Percentiles rank a stretch among this genome's conserved stretches.
Evolutionary conservation across 371 early-diverging fungal species (phyloP).

Genomic region (Synchytrium microbalum): DNA sequence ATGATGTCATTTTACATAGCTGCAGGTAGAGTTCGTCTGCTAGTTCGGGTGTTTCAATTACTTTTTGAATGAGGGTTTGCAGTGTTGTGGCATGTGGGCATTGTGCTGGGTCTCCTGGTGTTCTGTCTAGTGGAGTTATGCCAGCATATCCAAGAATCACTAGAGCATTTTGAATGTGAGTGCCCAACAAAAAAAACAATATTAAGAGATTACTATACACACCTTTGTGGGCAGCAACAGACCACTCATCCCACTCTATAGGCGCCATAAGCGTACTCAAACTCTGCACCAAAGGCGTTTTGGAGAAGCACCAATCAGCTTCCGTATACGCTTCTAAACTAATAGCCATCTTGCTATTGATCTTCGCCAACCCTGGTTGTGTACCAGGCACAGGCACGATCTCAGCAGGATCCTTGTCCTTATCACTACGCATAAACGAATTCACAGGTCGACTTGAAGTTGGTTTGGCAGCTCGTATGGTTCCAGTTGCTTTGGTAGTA

Average conservation of each 20-base stretch:
- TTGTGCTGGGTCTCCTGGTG: slow-evolving; percentile 8
- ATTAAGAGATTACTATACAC: not conserved
- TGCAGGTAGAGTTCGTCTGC: slow-evolving; percentile 40
- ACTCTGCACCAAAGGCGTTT: not conserved
- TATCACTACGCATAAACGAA: too few species aligned
- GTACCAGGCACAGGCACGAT: not conserved
- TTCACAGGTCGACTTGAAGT: not conserved
- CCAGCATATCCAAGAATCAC: slow-evolving; percentile 15
- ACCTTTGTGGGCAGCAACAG: not conserved
- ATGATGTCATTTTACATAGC: slow-evolving; percentile 35
- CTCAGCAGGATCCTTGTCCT: too few species aligned
- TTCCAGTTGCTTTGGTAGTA: not conserved
- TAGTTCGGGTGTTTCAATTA: slow-evolving; percentile 23
- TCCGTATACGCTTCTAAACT: slow-evolving; percentile 15
- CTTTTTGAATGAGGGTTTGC: slow-evolving; percentile 22
- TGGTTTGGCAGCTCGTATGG: not conserved
- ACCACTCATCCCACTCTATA: slow-evolving; percentile 3
- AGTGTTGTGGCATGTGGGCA: slow-evolving; percentile 9
- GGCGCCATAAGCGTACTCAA: not conserved
- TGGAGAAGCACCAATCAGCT: slow-evolving; percentile 31
- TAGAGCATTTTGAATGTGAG: slow-evolving; percentile 3
- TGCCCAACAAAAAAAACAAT: not conserved
- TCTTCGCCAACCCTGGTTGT: not conserved
- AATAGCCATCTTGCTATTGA: not conserved
- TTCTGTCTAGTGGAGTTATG: slow-evolving; percentile 8